Evolutionary conservation across 192 early-diverging fungal species (phyloP).

Genomic region (Backusella tuberculispora): DNA sequence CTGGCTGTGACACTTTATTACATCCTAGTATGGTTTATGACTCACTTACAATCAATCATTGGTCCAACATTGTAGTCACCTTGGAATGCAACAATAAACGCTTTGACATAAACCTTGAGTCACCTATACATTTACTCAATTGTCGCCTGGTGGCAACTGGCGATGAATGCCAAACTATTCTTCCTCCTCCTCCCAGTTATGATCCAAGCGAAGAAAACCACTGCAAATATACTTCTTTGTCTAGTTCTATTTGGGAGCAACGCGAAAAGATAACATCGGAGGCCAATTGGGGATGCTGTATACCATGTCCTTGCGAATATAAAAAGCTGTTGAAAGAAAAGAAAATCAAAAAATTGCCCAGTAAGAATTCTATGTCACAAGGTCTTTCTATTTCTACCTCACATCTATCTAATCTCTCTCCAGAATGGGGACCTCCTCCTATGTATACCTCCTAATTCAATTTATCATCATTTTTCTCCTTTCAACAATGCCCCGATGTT

Average conservation of each 20-base stretch:
- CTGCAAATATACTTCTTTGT: neutral
- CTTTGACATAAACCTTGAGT: conserved; percentile 25
- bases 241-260: conserved; percentile 33
- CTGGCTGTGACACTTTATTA: conserved; percentile 24
- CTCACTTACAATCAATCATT: conserved; percentile 24
- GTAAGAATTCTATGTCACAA: neutral
- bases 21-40: conserved; percentile 28
- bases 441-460: conserved; percentile 9
- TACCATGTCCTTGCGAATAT: conserved; percentile 29
- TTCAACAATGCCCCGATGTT: neutral
- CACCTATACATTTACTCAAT: conserved; percentile 26
- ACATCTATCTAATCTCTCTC: neutral
- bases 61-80: conserved; percentile 17
- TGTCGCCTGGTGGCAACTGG: conserved; percentile 33
- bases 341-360: neutral
- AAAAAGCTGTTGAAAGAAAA: neutral
- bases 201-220: neutral
- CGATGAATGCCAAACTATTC: conserved; percentile 30
- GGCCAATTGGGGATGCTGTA: conserved; percentile 20
- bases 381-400: neutral
- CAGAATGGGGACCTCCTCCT: conserved; percentile 32
- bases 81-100: conserved; percentile 18
- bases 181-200: conserved; percentile 34
- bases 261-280: conserved; percentile 23
- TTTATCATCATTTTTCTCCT: neutral